Evolutionary conservation across 2,329 filamentous ascomycete species (phyloP).

Genomic region (Phialemoniopsis sp.): DNA sequence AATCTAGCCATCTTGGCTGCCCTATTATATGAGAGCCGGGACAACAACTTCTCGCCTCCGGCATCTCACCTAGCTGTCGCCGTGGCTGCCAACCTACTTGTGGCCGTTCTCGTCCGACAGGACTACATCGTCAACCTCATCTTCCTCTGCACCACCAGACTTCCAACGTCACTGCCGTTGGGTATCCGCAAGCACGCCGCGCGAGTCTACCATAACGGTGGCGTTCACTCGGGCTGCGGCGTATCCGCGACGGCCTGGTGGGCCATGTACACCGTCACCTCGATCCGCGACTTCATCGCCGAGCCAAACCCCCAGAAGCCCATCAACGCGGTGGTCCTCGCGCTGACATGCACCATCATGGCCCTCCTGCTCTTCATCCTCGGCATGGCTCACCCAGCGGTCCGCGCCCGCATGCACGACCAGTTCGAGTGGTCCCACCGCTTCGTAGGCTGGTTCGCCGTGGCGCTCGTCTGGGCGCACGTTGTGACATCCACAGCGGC

Average conservation of each 20-base stretch:
- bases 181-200: slow-evolving; percentile 39
- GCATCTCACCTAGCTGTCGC: slow-evolving; percentile 9
- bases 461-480: slow-evolving; percentile 31
- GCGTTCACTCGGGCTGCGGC: slow-evolving; percentile 43
- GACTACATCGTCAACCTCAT: slow-evolving; percentile 44
- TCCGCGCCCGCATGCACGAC: slow-evolving; percentile 64
- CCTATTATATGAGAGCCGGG: slow-evolving; percentile 17
- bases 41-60: slow-evolving; percentile 23
- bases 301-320: slow-evolving; percentile 10
- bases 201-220: slow-evolving; percentile 47
- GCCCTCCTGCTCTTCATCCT: slow-evolving; percentile 57
- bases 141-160: slow-evolving; percentile 11
- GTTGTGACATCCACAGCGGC: slow-evolving; percentile 18
- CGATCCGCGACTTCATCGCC: slow-evolving; percentile 6
- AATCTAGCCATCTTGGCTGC: slow-evolving; percentile 44
- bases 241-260: slow-evolving; percentile 44
- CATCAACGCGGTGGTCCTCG: slow-evolving; percentile 25
- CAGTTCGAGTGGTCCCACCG: slow-evolving; percentile 68
- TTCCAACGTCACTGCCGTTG: slow-evolving; percentile 31
- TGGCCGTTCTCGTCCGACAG: slow-evolving; percentile 48
- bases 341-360: slow-evolving; percentile 51
- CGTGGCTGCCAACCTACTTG: slow-evolving; percentile 42
- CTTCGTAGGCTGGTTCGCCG: slow-evolving; percentile 64
- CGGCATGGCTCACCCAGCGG: slow-evolving; percentile 55
- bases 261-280: slow-evolving; percentile 29